A percentile compares a stretch with the other conserved stretches of the same genome.
These are phyloP conservation scores for Solanum virginianum DNA, from an alignment of 257 asterid species.

Conservation along the genomic window DNA sequence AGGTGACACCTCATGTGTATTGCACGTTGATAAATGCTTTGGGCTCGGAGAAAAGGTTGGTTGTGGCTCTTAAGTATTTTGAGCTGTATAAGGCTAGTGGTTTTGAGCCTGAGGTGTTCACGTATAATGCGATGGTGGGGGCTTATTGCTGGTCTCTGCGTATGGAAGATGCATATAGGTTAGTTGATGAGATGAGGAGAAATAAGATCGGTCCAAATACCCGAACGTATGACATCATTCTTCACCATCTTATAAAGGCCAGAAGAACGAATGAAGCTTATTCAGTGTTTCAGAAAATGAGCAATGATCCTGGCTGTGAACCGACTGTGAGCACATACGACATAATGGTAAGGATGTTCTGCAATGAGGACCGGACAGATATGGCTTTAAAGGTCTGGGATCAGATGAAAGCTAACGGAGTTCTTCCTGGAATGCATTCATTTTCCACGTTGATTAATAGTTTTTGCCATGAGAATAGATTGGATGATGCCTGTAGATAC, in stretches of 20 bases:
- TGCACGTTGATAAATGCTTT: slow-evolving; percentile 75
- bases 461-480: slow-evolving; percentile 34
- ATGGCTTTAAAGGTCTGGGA: slow-evolving; percentile 62
- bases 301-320: slow-evolving; percentile 42
- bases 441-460: slow-evolving; percentile 49
- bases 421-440: slow-evolving; percentile 71
- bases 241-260: slow-evolving; percentile 50
- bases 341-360: slow-evolving; percentile 74
- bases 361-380: slow-evolving; percentile 40
- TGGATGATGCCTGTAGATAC: slow-evolving; percentile 45
- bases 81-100: slow-evolving; percentile 36
- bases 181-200: slow-evolving; percentile 55
- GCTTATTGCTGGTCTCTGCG: slow-evolving; percentile 68
- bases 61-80: slow-evolving; percentile 52
- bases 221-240: slow-evolving; percentile 55
- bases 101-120: slow-evolving; percentile 42
- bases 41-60: slow-evolving; percentile 56
- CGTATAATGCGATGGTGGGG: slow-evolving; percentile 71
- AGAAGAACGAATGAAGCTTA: slow-evolving; percentile 46
- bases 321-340: slow-evolving; percentile 64
- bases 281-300: slow-evolving; percentile 41
- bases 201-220: slow-evolving; percentile 62
- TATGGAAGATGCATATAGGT: slow-evolving; percentile 36
- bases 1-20: slow-evolving; percentile 67
- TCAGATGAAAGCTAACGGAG: slow-evolving; percentile 65